These are phyloP conservation scores for Rhododendron henanense DNA, from an alignment of 148 eudicot genomes.

Conservation along the genomic window DNA sequence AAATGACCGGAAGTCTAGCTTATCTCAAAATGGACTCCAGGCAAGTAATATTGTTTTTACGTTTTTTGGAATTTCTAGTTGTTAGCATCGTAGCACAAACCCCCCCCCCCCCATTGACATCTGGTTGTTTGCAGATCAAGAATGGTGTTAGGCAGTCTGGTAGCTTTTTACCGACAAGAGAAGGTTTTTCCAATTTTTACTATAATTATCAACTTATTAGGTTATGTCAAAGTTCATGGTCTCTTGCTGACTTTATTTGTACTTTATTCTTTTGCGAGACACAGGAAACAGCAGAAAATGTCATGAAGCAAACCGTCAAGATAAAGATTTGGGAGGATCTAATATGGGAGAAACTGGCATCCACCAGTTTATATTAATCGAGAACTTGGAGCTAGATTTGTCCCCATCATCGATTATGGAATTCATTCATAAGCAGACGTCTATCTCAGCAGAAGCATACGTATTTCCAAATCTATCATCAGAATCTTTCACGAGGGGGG, in stretches of 20 bases:
- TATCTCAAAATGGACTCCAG: conserved; percentile 16
- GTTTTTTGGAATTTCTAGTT: background rate
- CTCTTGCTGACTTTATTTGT: background rate
- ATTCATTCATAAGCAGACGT: conserved; percentile 40
- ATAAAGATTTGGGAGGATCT: conserved; percentile 26
- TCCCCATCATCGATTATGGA: conserved; percentile 35
- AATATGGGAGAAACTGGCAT: conserved; percentile 9
- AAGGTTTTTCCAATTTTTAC: conserved; percentile 17
- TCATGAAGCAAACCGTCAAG: conserved; percentile 19
- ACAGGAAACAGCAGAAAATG: conserved; percentile 21
- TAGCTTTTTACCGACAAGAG: background rate
- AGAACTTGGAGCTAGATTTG: conserved; percentile 54
- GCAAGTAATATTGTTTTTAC: conserved; percentile 10
- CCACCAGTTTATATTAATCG: conserved; percentile 31
- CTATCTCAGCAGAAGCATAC: conserved; percentile 37
- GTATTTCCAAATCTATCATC: conserved; percentile 34
- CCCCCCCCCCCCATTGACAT: background rate
- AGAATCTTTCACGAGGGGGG: conserved; percentile 43
- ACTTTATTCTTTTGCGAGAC: conserved; percentile 2
- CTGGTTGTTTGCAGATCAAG: conserved; percentile 19
- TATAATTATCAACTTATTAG: background rate
- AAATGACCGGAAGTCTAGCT: background rate
- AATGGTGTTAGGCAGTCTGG: background rate
- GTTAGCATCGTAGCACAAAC: background rate
- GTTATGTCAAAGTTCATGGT: background rate